A percentile compares a stretch with the other conserved stretches of the same genome.
These are phyloP conservation scores for Sarcomyxa edulis DNA, from an alignment of 768 basidiomycete species.

Conservation along the genomic window DNA sequence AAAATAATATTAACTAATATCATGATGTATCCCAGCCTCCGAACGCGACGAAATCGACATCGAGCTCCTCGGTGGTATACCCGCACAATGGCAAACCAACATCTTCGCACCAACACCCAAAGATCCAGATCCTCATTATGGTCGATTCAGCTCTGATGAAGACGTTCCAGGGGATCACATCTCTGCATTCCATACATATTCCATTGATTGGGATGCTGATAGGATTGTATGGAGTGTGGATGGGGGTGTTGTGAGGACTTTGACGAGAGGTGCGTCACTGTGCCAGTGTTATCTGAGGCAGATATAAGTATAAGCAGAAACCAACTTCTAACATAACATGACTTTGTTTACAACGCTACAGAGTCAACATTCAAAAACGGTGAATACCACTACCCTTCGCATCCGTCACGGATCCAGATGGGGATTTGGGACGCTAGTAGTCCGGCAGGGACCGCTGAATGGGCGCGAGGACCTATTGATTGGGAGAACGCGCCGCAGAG, in stretches of 20 bases:
- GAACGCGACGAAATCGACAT: constrained; percentile 36
- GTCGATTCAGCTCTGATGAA: constrained; percentile 29
- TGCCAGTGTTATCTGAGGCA: not conserved
- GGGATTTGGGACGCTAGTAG: constrained; percentile 44
- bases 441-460: constrained; percentile 32
- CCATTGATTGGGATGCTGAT: constrained; percentile 33
- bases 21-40: constrained; percentile 10
- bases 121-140: constrained; percentile 27
- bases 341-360: constrained; percentile 6
- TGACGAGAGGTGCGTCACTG: constrained; percentile 16
- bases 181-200: constrained; percentile 23
- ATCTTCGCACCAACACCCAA: constrained; percentile 26
- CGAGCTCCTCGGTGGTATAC: constrained; percentile 34
- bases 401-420: constrained; percentile 30
- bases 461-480: constrained; percentile 38
- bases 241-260: constrained; percentile 24
- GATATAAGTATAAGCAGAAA: not conserved
- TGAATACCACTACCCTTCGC: constrained; percentile 28
- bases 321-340: too few species aligned
- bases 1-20: not conserved
- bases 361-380: constrained; percentile 28
- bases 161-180: constrained; percentile 13
- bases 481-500: constrained; percentile 25
- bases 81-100: constrained; percentile 35
- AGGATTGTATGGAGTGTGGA: constrained; percentile 37